Base-by-base conservation (phyloP, 371 early-diverging fungal species). In the Rhizopus sp. region DNA sequence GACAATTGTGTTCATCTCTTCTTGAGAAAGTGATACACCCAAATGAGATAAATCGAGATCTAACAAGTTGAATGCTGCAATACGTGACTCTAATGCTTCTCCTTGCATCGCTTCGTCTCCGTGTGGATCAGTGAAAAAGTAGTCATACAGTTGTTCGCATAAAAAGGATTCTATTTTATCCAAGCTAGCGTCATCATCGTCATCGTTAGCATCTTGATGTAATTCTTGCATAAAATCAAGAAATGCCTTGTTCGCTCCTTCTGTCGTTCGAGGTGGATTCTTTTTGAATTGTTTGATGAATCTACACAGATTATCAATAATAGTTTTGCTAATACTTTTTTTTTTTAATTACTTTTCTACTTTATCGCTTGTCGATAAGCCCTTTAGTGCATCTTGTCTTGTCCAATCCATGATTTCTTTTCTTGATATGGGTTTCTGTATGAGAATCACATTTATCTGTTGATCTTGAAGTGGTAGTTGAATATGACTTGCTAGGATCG, bases 51-150 rank as follows among this genome's bases (percentile, higher is more conserved):
- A 61, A 7, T 73, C 64, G 31, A 89, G 56, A 15, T 84, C 88
- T 10, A 87, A 64, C 38, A 86, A 57, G 48, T 86, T 87, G 10
- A 89, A 63, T n/a, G 89, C 89, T 3, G 86, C 87, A 37, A 88
- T 85, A 37, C 85, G 82, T 53, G 87, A 85, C 42, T 82, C 85
- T 10, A 88, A 60, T 41, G 80, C 83, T 57, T 87, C 86, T 44
- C 88, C 89, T 34, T 77, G 82, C 62, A 75, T 62, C 1, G 75
- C 69, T 49, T 87, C 89, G 58, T 84, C 83, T 4, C 72, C 69
- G 33, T 57, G 59, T 4, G 75, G 60, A 10, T 57, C 31, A 0
- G 66, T 45, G 34, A 72, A 72, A 10, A 72, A 38, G 16, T 50
- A 9, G 23, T 72, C 69, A 60, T 80, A 80, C 3, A 80, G 57